Percentiles rank a stretch among this genome's conserved stretches.
Conservation (phyloP, 2,329 filamentous ascomycete species). For the Hymenoscyphus repandus region DNA sequence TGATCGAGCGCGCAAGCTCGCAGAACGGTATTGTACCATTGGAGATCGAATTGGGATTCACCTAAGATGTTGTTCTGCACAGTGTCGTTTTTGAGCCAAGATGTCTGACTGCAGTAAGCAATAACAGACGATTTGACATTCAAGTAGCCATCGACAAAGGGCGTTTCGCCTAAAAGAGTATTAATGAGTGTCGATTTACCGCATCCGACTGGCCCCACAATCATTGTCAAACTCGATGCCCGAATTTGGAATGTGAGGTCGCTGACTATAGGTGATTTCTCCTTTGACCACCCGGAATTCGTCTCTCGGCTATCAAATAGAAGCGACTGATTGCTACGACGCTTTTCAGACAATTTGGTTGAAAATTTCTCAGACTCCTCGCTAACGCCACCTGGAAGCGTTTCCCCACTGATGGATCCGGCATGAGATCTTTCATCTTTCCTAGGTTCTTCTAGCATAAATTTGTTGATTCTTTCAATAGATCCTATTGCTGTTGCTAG, state of each 20-base stretch:
- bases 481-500: too few species aligned
- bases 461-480: background rate
- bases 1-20: slow-evolving; percentile 21
- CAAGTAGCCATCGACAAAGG: slow-evolving; percentile 10
- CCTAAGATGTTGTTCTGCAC: slow-evolving; percentile 38
- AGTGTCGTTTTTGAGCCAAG: slow-evolving; percentile 40
- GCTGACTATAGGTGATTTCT: slow-evolving; percentile 5
- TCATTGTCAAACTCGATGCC: slow-evolving; percentile 16
- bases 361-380: background rate
- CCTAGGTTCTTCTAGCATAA: slow-evolving; percentile 17
- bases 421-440: slow-evolving; percentile 28
- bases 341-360: slow-evolving; percentile 2
- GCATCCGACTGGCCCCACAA: slow-evolving; percentile 30
- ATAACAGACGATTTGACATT: slow-evolving; percentile 15
- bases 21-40: slow-evolving; percentile 25
- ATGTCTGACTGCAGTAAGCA: slow-evolving; percentile 40
- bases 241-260: slow-evolving; percentile 14
- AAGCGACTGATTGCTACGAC: background rate
- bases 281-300: slow-evolving; percentile 15
- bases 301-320: slow-evolving; percentile 4
- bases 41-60: slow-evolving; percentile 20
- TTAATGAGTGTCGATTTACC: slow-evolving; percentile 29
- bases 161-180: slow-evolving; percentile 25
- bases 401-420: slow-evolving; percentile 11
- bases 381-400: background rate